Conservation (phyloP, 164 flowering plant species). For the Akebia trifoliata region DNA sequence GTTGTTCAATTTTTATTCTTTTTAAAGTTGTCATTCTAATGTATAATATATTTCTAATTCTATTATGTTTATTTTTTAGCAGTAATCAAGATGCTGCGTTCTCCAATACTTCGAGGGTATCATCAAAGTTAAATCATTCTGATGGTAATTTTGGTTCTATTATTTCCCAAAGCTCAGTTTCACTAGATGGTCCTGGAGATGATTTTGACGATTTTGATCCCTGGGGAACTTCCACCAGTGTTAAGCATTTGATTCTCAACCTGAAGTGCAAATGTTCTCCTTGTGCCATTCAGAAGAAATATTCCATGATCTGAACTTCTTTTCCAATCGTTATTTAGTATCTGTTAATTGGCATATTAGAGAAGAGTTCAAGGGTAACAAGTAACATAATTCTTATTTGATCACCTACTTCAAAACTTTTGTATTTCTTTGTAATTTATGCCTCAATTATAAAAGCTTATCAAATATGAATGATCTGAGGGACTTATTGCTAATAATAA, state of each 20-base stretch:
- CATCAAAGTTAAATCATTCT: constrained; percentile 27
- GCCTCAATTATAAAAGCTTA: too few species aligned
- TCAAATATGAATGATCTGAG: too few species aligned
- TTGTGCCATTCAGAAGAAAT: background rate
- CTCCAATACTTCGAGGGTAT: constrained; percentile 31
- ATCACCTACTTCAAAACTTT: too few species aligned
- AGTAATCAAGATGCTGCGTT: constrained; percentile 35
- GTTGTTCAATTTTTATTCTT: too few species aligned
- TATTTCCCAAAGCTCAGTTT: constrained; percentile 41
- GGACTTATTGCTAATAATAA: too few species aligned
- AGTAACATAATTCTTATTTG: too few species aligned
- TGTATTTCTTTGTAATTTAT: too few species aligned
- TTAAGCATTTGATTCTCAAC: constrained; percentile 35
- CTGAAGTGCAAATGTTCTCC: background rate
- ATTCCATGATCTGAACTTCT: background rate
- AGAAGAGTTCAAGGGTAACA: too few species aligned
- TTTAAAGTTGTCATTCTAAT: background rate
- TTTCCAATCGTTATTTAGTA: too few species aligned
- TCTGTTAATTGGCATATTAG: too few species aligned
- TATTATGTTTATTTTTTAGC: constrained; percentile 27
- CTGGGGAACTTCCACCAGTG: constrained; percentile 65
- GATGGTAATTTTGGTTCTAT: constrained; percentile 29
- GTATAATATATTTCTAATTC: background rate
- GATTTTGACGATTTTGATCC: constrained; percentile 97
- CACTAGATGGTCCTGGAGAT: constrained; percentile 49